phyloP scores from a whole-genome alignment of 345 rosid species.

The rapeseed (Brassica napus) region DNA sequence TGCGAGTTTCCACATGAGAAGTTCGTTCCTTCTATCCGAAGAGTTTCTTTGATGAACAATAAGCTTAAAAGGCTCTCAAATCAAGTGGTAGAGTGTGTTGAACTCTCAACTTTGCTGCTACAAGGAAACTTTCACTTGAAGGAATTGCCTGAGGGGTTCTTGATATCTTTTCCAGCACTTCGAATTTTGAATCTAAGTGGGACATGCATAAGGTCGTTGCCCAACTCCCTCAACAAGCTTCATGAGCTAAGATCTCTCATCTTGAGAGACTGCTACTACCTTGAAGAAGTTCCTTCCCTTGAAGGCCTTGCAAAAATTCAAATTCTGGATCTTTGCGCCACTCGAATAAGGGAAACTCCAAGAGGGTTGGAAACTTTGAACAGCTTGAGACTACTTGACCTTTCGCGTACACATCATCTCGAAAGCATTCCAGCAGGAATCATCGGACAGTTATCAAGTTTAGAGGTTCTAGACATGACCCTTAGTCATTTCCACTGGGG shows the following conservation, averaged over 20 bases:
- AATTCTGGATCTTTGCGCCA: constrained; percentile 47
- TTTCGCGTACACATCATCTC: constrained; percentile 47
- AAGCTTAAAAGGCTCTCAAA: constrained; percentile 29
- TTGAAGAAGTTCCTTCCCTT: constrained; percentile 44
- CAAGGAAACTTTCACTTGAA: constrained; percentile 42
- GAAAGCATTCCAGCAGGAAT: constrained; percentile 37
- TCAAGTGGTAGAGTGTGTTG: constrained; percentile 21
- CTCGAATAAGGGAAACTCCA: constrained; percentile 40
- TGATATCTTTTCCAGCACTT: constrained; percentile 39
- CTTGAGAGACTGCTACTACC: constrained; percentile 38
- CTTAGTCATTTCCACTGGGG: constrained; percentile 45
- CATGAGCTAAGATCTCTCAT: constrained; percentile 41
- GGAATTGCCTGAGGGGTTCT: constrained; percentile 32
- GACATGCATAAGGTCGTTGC: constrained; percentile 40
- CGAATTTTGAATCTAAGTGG: constrained; percentile 42
- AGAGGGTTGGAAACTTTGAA: constrained; percentile 39
- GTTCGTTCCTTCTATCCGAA: constrained; percentile 32
- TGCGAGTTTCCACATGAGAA: constrained; percentile 23
- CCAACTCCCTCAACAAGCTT: constrained; percentile 31
- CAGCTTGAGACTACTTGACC: constrained; percentile 37
- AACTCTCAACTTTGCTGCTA: constrained; percentile 38
- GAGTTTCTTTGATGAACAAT: constrained; percentile 52
- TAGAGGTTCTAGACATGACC: constrained; percentile 52
- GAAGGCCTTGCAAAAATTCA: constrained; percentile 40
- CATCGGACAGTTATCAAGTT: constrained; percentile 35